phyloP scores from a whole-genome alignment of 257 asterid species.

The Solanum acaule region DNA sequence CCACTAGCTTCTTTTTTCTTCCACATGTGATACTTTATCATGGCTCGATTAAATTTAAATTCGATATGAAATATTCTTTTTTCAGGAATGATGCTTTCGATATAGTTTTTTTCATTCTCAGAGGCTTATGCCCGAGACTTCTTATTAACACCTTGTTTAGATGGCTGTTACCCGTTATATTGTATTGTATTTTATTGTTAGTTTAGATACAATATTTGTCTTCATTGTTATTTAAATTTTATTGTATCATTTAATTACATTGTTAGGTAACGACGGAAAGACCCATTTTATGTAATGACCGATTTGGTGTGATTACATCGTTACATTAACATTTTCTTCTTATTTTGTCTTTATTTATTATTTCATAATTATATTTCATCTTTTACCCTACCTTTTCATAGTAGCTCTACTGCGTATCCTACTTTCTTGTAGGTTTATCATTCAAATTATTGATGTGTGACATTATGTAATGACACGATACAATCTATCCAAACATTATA shows the following conservation, averaged over 20 bases:
- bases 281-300: too few relatives aligned
- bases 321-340: too few relatives aligned
- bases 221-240: neutral
- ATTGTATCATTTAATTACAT: neutral
- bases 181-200: neutral
- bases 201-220: neutral
- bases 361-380: too few relatives aligned
- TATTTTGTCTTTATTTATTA: too few relatives aligned
- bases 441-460: too few relatives aligned
- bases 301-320: too few relatives aligned
- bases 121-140: neutral
- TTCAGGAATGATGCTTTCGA: accelerated
- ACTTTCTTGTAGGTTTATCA: too few relatives aligned
- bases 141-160: neutral
- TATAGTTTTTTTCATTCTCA: neutral
- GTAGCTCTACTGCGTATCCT: too few relatives aligned
- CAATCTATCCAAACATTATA: too few relatives aligned
- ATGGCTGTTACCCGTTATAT: neutral
- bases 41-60: neutral
- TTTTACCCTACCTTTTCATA: too few relatives aligned
- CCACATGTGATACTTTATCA: neutral
- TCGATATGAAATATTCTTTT: accelerated
- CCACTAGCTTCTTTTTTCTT: neutral
- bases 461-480: too few relatives aligned
- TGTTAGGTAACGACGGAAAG: too few relatives aligned